Evolutionary conservation across 495 filamentous ascomycete species (phyloP), one percentile per base, ranked within the genome.

Genomic region (Aspergillus sparsus): DNA sequence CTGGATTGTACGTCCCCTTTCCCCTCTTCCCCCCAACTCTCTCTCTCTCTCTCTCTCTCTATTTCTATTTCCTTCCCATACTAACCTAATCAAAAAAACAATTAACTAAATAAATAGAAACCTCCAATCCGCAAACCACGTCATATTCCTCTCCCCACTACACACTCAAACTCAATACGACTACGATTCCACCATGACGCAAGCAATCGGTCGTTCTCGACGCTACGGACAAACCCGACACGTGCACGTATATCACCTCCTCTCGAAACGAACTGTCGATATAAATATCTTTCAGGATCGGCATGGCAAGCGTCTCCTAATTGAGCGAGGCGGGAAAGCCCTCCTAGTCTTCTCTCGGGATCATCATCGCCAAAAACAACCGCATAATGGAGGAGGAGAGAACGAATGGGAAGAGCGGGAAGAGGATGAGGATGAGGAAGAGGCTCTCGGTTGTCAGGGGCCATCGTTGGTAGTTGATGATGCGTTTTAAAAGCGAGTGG

Each of bases 81-180:
- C 13, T 9, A 12, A 31, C 13, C 39, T n/a, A 55, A 32, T 27
- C 31, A 16, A 55, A 5, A 10, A 1, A 9, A 10, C 13, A 39
- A 49, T 45, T 50, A 32, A 47, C 18, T 6, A 21, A 47, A 10
- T 21, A 32, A 33, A n/a, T 49, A 88, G 86, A 16, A 95, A 95
- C 65, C 74, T 94, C 3, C 85, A 86, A 49, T 80, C 82, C 41
- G 89, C 90, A 0, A 92, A 90, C 57, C 91, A 94, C 61, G 76
- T 93, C 35, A 81, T 95, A 51, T 93, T 96, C 68, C 71, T 88
- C 10, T 82, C 80, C 0, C 89, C 91, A 2, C 68, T 85, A 2
- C 74, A 87, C 3, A 71, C 81, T 0, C 62, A 74, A 6, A 77
- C 82, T 1, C 79, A 87, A 50, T 74, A 85, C 32, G 73, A 81